Conservation (phyloP, 1,284 basidiomycete species). For the Malassezia obtusa region DNA sequence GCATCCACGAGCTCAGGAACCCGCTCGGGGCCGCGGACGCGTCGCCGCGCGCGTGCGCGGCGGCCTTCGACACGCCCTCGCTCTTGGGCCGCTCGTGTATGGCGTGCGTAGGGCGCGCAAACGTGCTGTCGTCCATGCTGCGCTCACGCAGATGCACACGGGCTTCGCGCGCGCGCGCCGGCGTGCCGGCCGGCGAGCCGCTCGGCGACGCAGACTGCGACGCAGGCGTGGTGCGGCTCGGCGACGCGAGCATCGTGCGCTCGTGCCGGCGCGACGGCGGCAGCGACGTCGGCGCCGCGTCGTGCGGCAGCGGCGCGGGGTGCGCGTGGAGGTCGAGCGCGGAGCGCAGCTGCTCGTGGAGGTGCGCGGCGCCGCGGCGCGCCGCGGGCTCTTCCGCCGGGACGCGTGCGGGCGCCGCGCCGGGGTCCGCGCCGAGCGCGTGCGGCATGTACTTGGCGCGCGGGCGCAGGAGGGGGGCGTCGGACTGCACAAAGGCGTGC, state of each 20-base stretch:
- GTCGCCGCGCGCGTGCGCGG: too few species aligned
- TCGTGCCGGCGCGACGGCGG: too few species aligned
- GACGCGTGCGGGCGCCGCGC: background rate
- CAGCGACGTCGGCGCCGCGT: too few species aligned
- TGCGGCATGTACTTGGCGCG: background rate
- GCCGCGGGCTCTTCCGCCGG: background rate
- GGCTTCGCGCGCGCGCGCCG: too few species aligned
- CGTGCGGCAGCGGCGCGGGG: too few species aligned
- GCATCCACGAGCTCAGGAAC: slow-evolving; percentile 53
- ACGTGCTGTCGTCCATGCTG: too few species aligned
- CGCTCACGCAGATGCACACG: too few species aligned
- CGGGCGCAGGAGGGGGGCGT: slow-evolving; percentile 21
- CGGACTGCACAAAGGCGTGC: slow-evolving; percentile 71
- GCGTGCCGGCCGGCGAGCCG: slow-evolving; percentile 12
- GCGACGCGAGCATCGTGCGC: too few species aligned
- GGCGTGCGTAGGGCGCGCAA: too few species aligned
- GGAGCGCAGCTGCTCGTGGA: background rate
- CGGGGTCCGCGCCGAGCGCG: too few species aligned
- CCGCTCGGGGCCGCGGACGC: slow-evolving; percentile 20
- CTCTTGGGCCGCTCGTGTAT: background rate
- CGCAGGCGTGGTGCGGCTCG: too few species aligned
- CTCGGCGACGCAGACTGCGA: slow-evolving; percentile 7
- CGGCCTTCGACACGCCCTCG: slow-evolving; percentile 12
- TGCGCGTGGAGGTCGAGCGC: background rate
- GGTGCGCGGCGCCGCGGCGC: background rate